Evolutionary conservation across 2,329 filamentous ascomycete genomes (phyloP), one percentile per base, ranked within the genome.

Genomic region (Helotiales sp.): DNA sequence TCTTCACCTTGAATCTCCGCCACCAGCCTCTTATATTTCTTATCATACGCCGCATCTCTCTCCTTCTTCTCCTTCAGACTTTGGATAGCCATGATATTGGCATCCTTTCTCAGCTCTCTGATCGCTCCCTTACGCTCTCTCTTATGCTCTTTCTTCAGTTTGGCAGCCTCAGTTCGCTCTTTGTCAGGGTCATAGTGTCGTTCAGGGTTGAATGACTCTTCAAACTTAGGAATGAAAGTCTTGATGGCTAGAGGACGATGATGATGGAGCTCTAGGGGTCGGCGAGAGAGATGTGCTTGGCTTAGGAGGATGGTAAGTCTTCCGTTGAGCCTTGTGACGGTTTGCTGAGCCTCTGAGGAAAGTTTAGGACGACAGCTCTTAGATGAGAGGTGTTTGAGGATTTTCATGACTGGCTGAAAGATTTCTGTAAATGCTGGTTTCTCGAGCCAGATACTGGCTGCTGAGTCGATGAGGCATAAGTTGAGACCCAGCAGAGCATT

Each of bases 101-200:
- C 90, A 69, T 99, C 96, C 81, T 97, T 98, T 71, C 95, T 85
- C 67, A 99, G 79, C 76, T 99, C 95, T 67, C 95, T 85, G 79
- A 99, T 83, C 9, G 93, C 93, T 1, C 93, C 93, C 84, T 99
- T 99, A 74, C 86, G 84, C 81, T 99, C 95, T 71, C 89, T 86
- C 85, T 96, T 96, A 83, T 93, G 90, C 78, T 98, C 93, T 62
- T 87, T 87, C 77, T 87, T 87, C 70, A 99, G 82, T 74, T 93
- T 95, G 70, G 87, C 87, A 61, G 89, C 76, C 70, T 97, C 92
- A 22, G 90, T 88, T 31, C 95, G 90, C 75, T 96, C 92, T 66
- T 87, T 88, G 75, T 99, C 90, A 0, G 92, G 92, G 71, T 99
- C 96, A 83, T 99, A 98, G 81, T 98, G 95, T 77, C 92, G 93